Base-by-base conservation (phyloP, 1,284 basidiomycete genomes). In the Papiliotrema laurentii region DNA sequence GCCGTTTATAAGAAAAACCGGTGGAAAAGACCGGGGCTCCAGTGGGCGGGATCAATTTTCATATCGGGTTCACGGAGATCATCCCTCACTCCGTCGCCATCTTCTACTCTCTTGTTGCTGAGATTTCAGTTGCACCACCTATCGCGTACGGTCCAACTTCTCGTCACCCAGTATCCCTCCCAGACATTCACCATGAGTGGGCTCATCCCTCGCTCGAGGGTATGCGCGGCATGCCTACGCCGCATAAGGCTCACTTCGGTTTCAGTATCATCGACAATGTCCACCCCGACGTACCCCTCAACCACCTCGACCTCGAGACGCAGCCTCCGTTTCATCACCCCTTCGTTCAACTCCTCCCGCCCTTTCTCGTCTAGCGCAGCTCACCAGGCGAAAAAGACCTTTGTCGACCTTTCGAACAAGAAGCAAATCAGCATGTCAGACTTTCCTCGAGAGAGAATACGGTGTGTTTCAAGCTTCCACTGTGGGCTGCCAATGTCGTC, bases 371-470 rank as follows among this genome's bases (percentile, higher is more conserved):
- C 43, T 21, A 4, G 19, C 14, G 14, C 9, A 30, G 4, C 14
- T 16, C 30, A 37, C 16, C 43, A 28, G 16, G 49, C 40, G 33
- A 56, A 50, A 50, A 56, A 56, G 50, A 36, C 22, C 4, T 25
- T 26, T 11, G 22, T n/a, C 2, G 48, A 45, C 13, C 44, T 37
- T 16, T 34, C 9, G 35, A 37, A 19, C 18, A 19, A 19, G 19
- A n/a, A 42, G 14, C 10, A n/a, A 5, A 24, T 42, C 14, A 69
- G 77, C 41, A 86, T 87, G 80, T 77, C 83, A 47, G 79, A 84
- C 16, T 93, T 83, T 66, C 79, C 85, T 2, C 83, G 83, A 53
- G 83, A 89, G 38, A 69, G 81, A 16, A 88, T 94, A 61, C 80
- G 90, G 86, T 88, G 60, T 56, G 76, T 56, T 11, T 4, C 21